phyloP scores from a whole-genome alignment of 2,329 filamentous ascomycete species.

The Arachnomyces sp. region DNA sequence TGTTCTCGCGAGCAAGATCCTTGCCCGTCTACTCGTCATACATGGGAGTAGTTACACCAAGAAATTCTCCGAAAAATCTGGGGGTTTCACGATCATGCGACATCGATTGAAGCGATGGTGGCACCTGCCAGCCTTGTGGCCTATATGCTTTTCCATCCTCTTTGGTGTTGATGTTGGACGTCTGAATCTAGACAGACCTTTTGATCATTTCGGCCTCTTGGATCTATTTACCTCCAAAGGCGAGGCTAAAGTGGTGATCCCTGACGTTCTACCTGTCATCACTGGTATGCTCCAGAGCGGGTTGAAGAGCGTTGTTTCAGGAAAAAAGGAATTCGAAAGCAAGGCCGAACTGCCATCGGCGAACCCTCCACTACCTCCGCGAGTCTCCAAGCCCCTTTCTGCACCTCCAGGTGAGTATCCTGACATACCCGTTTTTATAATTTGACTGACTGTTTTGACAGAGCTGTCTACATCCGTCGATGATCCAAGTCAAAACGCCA shows the following conservation, averaged over 20 bases:
- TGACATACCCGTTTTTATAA: no score
- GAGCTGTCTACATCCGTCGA: conserved; percentile 3
- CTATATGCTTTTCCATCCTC: conserved; percentile 77
- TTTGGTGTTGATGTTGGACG: conserved; percentile 75
- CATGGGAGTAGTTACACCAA: conserved; percentile 75
- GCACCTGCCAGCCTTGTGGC: conserved; percentile 78
- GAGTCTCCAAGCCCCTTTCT: background rate
- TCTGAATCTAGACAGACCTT: conserved; percentile 63
- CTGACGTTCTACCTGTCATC: conserved; percentile 73
- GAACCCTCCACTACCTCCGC: background rate
- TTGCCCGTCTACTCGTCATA: conserved; percentile 73
- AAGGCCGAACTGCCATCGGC: conserved; percentile 41
- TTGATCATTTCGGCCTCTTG: conserved; percentile 67
- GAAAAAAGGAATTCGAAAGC: conserved; percentile 47
- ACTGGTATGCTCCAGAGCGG: conserved; percentile 82
- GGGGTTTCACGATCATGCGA: conserved; percentile 81
- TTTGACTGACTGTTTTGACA: background rate
- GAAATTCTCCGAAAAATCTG: conserved; percentile 79
- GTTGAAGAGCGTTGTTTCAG: conserved; percentile 59
- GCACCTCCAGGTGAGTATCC: no score
- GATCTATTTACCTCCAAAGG: conserved; percentile 58
- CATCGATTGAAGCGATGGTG: conserved; percentile 79
- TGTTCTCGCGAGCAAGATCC: conserved; percentile 69
- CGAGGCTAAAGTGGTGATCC: conserved; percentile 60
- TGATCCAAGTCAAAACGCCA: conserved; percentile 48